These are phyloP conservation scores for Keithomyces neogunnii DNA, from an alignment of 2,329 filamentous ascomycete genomes.

Conservation along the genomic window DNA sequence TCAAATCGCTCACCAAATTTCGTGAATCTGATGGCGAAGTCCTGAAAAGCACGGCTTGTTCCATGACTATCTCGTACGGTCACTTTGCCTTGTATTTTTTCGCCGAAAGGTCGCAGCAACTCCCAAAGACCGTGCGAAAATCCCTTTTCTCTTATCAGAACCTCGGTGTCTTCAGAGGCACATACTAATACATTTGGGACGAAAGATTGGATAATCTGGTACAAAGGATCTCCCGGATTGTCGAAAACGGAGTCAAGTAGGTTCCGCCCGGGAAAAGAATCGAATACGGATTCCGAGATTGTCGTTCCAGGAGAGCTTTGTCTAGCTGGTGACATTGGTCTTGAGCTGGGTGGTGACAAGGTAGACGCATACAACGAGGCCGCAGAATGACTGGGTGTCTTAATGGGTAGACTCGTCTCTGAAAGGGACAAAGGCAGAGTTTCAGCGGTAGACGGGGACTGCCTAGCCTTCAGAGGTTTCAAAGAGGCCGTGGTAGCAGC, in stretches of 20 bases:
- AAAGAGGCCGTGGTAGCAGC: conserved; percentile 44
- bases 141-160: conserved; percentile 73
- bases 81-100: conserved; percentile 78
- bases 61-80: conserved; percentile 86
- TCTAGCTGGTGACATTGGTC: conserved; percentile 58
- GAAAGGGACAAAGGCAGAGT: conserved; percentile 39
- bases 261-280: conserved; percentile 33
- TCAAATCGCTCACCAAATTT: conserved; percentile 55
- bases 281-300: conserved; percentile 51
- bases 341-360: conserved; percentile 58
- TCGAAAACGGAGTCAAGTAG: conserved; percentile 35
- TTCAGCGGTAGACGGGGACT: conserved; percentile 43
- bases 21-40: conserved; percentile 83
- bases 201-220: conserved; percentile 73
- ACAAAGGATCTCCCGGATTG: conserved; percentile 45
- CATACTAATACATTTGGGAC: conserved; percentile 84
- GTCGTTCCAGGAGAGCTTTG: conserved; percentile 48
- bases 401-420: conserved; percentile 45
- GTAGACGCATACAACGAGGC: conserved; percentile 58
- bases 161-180: conserved; percentile 78
- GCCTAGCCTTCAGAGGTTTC: conserved; percentile 53
- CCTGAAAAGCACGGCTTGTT: conserved; percentile 72
- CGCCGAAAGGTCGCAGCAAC: conserved; percentile 82
- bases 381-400: conserved; percentile 47
- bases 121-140: conserved; percentile 76